phyloP scores from a whole-genome alignment of 2,329 filamentous ascomycete species.

The Sclerotinia spermophila region DNA sequence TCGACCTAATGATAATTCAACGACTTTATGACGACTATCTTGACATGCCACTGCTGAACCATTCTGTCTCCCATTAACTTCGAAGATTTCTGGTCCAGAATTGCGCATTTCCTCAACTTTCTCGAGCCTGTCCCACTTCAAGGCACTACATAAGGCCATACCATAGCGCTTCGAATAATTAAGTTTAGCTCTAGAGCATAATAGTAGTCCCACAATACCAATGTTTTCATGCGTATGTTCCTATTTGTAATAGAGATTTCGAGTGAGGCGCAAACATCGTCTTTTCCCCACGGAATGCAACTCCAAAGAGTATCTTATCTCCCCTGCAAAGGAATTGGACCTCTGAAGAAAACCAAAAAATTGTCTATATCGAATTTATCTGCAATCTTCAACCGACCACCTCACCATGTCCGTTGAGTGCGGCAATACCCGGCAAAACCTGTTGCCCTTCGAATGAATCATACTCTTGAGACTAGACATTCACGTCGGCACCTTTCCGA shows the following conservation, averaged over 20 bases:
- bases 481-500: no score
- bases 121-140: neutral
- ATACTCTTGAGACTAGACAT: no score
- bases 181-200: neutral
- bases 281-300: neutral
- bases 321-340: no score
- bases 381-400: no score
- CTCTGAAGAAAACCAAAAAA: no score
- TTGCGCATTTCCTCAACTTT: neutral
- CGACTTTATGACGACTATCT: neutral
- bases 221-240: neutral
- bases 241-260: neutral
- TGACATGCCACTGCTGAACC: neutral
- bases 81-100: neutral
- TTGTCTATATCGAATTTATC: no score
- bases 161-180: neutral
- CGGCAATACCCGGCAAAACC: no score
- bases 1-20: neutral
- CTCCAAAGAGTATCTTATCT: neutral
- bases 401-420: no score
- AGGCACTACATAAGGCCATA: neutral
- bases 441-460: no score
- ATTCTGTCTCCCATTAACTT: neutral
- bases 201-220: no score
- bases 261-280: neutral